Evolutionary conservation across 176 grass and related monocot species (phyloP).

Genomic region (Zea luxurians): DNA sequence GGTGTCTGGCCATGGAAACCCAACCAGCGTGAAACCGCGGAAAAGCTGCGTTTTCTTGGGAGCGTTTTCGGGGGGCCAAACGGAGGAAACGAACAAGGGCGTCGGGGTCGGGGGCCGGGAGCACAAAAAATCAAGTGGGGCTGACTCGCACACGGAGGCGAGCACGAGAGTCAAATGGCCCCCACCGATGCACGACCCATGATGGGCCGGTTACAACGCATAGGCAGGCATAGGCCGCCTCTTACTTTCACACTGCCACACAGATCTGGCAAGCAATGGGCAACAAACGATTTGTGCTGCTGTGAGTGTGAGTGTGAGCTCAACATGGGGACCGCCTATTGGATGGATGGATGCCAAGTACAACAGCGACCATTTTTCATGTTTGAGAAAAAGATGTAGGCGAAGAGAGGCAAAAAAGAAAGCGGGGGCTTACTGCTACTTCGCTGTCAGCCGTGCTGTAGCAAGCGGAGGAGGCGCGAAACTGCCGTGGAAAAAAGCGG

Average conservation of each 20-base stretch:
- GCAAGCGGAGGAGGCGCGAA: neutral
- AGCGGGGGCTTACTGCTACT: neutral
- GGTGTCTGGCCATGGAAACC: neutral
- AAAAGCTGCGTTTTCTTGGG: neutral
- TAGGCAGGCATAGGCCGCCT: no score
- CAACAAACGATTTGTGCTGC: neutral
- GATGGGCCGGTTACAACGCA: no score
- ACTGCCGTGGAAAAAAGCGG: constrained; percentile 5
- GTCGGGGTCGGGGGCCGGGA: no score
- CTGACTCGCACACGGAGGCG: constrained; percentile 37
- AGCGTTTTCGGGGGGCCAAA: neutral
- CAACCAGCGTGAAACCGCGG: neutral
- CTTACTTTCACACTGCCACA: neutral
- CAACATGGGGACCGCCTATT: neutral
- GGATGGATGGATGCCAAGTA: neutral
- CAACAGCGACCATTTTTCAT: constrained; percentile 2
- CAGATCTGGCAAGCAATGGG: neutral
- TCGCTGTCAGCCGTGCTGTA: constrained; percentile 48
- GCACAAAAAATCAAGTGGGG: constrained; percentile 38
- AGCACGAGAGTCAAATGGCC: constrained; percentile 41
- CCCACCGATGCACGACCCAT: constrained; percentile 3
- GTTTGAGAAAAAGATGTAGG: neutral
- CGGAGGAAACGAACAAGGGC: neutral
- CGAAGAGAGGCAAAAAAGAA: neutral
- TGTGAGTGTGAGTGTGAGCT: no score